phyloP scores from a whole-genome alignment of 2,329 filamentous ascomycete species.

The Cadophora sp. region DNA sequence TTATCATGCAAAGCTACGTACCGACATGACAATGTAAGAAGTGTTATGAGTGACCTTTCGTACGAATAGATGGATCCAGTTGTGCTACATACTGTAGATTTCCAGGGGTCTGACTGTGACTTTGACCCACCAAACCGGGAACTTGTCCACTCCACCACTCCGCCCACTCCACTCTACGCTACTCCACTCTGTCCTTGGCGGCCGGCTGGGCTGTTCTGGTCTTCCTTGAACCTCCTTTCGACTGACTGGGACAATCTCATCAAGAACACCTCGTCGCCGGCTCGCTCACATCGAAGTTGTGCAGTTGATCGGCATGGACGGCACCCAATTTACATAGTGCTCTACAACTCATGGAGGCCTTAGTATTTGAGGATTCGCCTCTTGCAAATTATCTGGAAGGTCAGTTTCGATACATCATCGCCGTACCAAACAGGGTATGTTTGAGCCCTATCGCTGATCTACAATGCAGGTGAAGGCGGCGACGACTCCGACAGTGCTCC shows the following conservation, averaged over 20 bases:
- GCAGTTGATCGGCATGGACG: constrained; percentile 34
- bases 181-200: background rate
- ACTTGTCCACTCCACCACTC: too few species aligned
- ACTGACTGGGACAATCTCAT: background rate
- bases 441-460: constrained; percentile 19
- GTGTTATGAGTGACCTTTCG: too few species aligned
- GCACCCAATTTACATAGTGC: constrained; percentile 28
- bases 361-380: constrained; percentile 86
- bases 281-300: background rate
- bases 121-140: too few species aligned
- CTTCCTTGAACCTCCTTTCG: too few species aligned
- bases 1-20: too few species aligned
- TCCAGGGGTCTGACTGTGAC: too few species aligned
- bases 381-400: constrained; percentile 90
- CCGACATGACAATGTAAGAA: too few species aligned
- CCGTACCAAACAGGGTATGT: constrained; percentile 5
- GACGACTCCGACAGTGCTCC: constrained; percentile 46
- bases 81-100: too few species aligned
- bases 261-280: background rate
- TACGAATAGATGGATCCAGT: too few species aligned
- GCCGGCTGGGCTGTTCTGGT: too few species aligned
- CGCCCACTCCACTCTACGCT: background rate
- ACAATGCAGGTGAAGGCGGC: constrained; percentile 51
- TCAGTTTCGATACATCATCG: constrained; percentile 49
- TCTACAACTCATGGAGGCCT: constrained; percentile 73